These are phyloP conservation scores for Suillus subalutaceus DNA, from an alignment of 768 basidiomycete species.

Conservation along the genomic window DNA sequence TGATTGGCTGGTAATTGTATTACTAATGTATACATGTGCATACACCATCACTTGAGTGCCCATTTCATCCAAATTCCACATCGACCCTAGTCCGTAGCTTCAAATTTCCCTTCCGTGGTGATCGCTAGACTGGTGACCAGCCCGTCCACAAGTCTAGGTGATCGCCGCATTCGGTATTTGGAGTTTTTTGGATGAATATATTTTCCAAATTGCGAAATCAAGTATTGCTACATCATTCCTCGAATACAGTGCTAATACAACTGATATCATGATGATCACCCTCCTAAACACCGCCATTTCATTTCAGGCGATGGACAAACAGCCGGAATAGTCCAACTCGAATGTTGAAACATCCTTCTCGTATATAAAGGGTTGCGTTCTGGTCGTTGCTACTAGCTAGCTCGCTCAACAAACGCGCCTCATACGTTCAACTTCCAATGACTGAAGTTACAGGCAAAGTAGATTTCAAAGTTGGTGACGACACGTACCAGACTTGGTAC, in stretches of 20 bases:
- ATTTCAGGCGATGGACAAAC: not conserved
- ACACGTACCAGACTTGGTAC: constrained; percentile 50
- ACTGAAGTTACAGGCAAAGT: constrained; percentile 8
- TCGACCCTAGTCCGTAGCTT: not conserved
- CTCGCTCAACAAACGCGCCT: not conserved
- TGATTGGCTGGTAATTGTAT: not conserved
- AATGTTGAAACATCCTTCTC: not conserved
- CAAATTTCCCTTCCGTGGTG: not conserved
- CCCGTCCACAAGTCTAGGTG: not conserved
- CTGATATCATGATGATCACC: not conserved
- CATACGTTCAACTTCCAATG: not conserved
- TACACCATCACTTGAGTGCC: not conserved
- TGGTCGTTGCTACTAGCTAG: not conserved
- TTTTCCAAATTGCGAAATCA: not conserved
- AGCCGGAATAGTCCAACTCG: not conserved
- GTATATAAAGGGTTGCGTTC: not conserved
- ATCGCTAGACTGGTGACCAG: no score
- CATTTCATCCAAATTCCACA: not conserved
- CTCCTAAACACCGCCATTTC: constrained; percentile 1
- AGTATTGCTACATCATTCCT: not conserved
- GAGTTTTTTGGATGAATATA: not conserved
- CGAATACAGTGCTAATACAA: not conserved
- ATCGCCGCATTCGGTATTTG: not conserved
- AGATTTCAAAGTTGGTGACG: constrained; percentile 4
- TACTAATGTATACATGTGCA: no score